These are phyloP conservation scores for Solanum infundibuliforme DNA, from an alignment of 257 asterid genomes.

Conservation along the genomic window DNA sequence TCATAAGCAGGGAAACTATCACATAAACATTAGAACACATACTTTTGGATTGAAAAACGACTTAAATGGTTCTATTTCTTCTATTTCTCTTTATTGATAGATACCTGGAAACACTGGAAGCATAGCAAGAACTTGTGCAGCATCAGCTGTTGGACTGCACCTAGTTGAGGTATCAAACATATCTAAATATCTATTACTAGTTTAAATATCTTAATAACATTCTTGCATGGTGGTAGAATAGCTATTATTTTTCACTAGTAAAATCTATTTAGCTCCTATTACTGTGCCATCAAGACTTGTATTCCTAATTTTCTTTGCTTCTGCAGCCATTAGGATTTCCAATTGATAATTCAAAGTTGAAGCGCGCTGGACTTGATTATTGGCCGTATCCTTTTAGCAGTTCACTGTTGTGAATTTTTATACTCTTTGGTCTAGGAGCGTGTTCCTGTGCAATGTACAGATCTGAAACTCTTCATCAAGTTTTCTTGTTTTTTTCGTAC, in stretches of 20 bases:
- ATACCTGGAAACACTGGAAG: slow-evolving; percentile 96
- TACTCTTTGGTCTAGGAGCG: not conserved
- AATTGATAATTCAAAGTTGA: slow-evolving; percentile 72
- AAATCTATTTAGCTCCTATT: not conserved
- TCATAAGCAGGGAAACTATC: not conserved
- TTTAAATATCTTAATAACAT: not conserved
- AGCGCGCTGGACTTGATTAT: slow-evolving; percentile 96
- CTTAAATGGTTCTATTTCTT: slow-evolving; percentile 10
- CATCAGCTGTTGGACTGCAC: slow-evolving; percentile 88
- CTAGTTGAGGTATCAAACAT: slow-evolving; percentile 53
- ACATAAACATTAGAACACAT: not conserved
- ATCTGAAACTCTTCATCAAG: not conserved
- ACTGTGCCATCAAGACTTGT: not conserved
- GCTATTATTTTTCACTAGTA: not conserved
- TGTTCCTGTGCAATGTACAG: not conserved
- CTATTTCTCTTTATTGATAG: slow-evolving; percentile 28
- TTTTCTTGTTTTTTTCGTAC: not conserved
- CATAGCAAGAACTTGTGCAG: slow-evolving; percentile 95
- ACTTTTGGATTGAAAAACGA: slow-evolving; percentile 7
- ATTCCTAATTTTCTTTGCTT: slow-evolving; percentile 1
- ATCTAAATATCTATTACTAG: not conserved
- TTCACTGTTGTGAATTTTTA: not conserved
- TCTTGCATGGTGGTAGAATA: not conserved
- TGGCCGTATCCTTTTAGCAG: slow-evolving; percentile 89
- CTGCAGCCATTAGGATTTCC: slow-evolving; percentile 89